These are phyloP conservation scores for Jackrogersella minutella DNA, from an alignment of 495 filamentous ascomycete genomes.

Conservation along the genomic window DNA sequence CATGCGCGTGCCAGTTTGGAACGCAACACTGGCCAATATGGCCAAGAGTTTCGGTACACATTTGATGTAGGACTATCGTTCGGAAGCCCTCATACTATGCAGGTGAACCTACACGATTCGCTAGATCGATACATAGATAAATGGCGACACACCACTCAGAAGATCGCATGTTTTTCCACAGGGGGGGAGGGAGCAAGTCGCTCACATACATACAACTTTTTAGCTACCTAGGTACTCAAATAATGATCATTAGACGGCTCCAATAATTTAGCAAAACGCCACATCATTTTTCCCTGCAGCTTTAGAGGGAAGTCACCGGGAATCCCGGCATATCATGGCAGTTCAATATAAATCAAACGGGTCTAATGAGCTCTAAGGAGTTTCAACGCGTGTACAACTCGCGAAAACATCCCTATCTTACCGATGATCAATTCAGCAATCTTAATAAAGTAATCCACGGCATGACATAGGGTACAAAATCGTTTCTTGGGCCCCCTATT, in stretches of 20 bases:
- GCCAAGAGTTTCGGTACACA: not conserved
- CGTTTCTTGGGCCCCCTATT: no score
- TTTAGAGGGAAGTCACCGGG: not conserved
- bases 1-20: not conserved
- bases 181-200: no score
- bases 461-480: not conserved
- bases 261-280: not conserved
- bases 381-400: not conserved
- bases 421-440: not conserved
- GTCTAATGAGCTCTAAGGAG: not conserved
- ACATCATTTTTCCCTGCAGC: not conserved
- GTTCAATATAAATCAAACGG: not conserved
- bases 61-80: not conserved
- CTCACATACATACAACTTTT: no score
- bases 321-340: not conserved
- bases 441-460: not conserved
- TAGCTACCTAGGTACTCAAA: no score
- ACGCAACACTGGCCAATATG: not conserved
- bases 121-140: no score
- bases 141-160: no score
- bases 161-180: no score
- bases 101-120: not conserved
- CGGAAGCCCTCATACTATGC: not conserved
- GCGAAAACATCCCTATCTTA: not conserved
- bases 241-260: not conserved